Evolutionary conservation across 176 grass and related monocot species (phyloP).

Genomic region (Carex kokanica): DNA sequence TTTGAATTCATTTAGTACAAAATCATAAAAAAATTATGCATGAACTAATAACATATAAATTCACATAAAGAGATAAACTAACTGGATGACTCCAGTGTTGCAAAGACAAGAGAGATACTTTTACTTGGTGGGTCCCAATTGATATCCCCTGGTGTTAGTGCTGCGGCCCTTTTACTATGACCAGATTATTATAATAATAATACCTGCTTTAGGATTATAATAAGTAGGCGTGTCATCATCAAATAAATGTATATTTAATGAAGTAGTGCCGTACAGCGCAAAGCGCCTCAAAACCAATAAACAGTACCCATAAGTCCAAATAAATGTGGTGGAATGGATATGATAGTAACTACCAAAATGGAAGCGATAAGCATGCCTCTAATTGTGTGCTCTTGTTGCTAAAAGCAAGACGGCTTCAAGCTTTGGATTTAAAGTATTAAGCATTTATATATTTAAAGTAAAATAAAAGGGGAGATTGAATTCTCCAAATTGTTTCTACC

Average conservation of each 20-base stretch:
- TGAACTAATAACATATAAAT: too few species aligned
- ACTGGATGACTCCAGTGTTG: background rate
- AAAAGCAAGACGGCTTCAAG: constrained; percentile 4
- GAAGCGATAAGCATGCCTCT: constrained; percentile 21
- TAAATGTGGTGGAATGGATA: constrained; percentile 25
- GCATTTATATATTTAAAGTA: background rate
- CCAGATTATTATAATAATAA: constrained; percentile 21
- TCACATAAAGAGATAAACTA: background rate
- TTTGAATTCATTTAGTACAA: too few species aligned
- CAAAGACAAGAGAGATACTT: background rate
- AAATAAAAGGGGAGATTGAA: background rate
- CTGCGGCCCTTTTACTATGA: constrained; percentile 6
- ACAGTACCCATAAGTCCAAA: background rate
- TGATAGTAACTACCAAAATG: constrained; percentile 2
- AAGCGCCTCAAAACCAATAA: constrained; percentile 1
- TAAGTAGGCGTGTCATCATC: background rate
- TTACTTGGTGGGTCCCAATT: constrained; percentile 15
- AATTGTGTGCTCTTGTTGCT: constrained; percentile 14
- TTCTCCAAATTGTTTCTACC: background rate
- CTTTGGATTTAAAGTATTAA: background rate
- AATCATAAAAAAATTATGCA: too few species aligned
- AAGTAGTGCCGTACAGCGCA: constrained; percentile 23
- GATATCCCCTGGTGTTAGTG: constrained; percentile 24
- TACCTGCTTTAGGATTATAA: constrained; percentile 18
- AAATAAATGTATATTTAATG: constrained; percentile 18